Evolutionary conservation across 768 basidiomycete genomes (phyloP).

Genomic region (Auricularia auricula-judae): DNA sequence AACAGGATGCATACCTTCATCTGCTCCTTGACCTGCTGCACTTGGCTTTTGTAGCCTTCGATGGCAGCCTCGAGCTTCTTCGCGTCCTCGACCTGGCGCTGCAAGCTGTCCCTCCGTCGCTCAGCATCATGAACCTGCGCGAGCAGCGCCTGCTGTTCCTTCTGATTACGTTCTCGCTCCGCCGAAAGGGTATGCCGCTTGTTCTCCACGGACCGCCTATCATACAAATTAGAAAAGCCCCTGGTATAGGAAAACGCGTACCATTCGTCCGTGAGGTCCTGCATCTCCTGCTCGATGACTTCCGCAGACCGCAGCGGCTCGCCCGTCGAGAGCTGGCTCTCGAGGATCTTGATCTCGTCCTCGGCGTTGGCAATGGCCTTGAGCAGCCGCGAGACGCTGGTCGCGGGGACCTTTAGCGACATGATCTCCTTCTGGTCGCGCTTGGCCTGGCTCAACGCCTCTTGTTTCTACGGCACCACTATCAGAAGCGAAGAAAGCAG

Average conservation of each 20-base stretch:
- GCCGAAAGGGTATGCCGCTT: constrained; percentile 44
- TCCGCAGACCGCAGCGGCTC: constrained; percentile 77
- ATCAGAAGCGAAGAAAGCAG: not conserved
- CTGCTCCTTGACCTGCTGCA: not conserved
- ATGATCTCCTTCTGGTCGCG: constrained; percentile 50
- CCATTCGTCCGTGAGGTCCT: constrained; percentile 52
- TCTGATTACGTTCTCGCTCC: constrained; percentile 57
- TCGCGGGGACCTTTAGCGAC: constrained; percentile 49
- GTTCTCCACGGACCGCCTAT: constrained; percentile 54
- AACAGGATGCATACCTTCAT: not conserved
- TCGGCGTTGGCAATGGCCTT: constrained; percentile 48
- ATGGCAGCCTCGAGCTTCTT: constrained; percentile 17
- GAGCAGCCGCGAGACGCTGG: constrained; percentile 45
- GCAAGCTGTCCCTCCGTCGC: constrained; percentile 48
- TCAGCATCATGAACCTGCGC: constrained; percentile 42
- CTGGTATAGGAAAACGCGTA: constrained; percentile 24
- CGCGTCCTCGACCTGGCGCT: constrained; percentile 51
- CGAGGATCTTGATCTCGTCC: constrained; percentile 51
- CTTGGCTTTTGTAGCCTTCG: not conserved
- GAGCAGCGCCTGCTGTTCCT: not conserved
- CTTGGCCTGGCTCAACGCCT: constrained; percentile 42
- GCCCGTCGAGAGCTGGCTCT: constrained; percentile 54
- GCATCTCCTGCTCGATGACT: constrained; percentile 74
- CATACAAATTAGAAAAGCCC: no score
- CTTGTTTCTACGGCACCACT: constrained; percentile 10